phyloP scores from a whole-genome alignment of 2,329 filamentous ascomycete genomes.

The Xylogone sp. region DNA sequence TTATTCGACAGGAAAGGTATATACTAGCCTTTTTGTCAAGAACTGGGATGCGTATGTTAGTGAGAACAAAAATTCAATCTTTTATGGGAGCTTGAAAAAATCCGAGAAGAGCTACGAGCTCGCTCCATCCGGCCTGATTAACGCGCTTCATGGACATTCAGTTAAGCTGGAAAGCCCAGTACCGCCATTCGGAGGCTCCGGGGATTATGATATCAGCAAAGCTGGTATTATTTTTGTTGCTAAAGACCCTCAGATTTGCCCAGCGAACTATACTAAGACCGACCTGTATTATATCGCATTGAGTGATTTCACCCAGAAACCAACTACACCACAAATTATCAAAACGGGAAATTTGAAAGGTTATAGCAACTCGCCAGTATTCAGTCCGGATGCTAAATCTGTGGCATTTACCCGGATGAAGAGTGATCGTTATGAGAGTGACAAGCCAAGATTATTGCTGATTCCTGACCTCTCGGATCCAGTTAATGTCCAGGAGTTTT shows the following conservation, averaged over 20 bases:
- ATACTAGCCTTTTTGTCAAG: constrained; percentile 71
- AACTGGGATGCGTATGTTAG: constrained; percentile 80
- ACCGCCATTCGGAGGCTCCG: constrained; percentile 71
- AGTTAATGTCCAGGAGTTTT: constrained; percentile 58
- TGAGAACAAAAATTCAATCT: constrained; percentile 67
- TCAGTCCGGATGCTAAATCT: constrained; percentile 68
- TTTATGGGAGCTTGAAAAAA: constrained; percentile 59
- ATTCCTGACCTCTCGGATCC: constrained; percentile 57
- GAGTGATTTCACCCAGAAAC: constrained; percentile 53
- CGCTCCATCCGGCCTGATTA: constrained; percentile 46
- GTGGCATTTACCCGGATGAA: constrained; percentile 80
- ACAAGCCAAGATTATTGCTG: constrained; percentile 67
- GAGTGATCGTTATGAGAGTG: constrained; percentile 73
- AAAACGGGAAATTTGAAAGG: constrained; percentile 57
- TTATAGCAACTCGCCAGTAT: constrained; percentile 63
- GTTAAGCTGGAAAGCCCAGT: constrained; percentile 60
- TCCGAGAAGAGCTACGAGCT: constrained; percentile 27
- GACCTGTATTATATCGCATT: constrained; percentile 74
- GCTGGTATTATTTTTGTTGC: constrained; percentile 69
- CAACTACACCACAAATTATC: constrained; percentile 48
- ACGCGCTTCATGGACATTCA: constrained; percentile 50
- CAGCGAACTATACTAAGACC: constrained; percentile 74
- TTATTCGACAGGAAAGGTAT: constrained; percentile 64
- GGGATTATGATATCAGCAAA: constrained; percentile 73
- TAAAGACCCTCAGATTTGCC: constrained; percentile 68